Conservation (phyloP, 164 flowering plant species). For the Warburgia ugandensis region DNA sequence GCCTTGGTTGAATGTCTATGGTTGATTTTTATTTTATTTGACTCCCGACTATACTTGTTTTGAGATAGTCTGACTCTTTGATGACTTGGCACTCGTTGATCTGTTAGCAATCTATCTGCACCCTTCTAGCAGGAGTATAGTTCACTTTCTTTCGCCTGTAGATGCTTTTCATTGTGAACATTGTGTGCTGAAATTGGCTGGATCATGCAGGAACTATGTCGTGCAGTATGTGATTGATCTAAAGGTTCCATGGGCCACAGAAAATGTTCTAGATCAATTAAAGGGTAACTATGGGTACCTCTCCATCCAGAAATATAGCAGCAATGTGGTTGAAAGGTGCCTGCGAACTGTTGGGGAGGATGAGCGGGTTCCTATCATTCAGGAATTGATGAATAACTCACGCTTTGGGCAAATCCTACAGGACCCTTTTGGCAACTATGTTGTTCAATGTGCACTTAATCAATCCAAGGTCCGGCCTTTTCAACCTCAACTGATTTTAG, state of each 20-base stretch:
- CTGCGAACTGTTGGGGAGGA: conserved; percentile 40
- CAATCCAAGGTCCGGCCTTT: conserved; percentile 36
- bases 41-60: neutral
- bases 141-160: no score
- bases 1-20: neutral
- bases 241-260: conserved; percentile 38
- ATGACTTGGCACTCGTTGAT: neutral
- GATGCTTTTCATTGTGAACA: no score
- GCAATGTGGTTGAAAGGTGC: conserved; percentile 78
- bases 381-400: conserved; percentile 38
- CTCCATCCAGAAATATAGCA: conserved; percentile 62
- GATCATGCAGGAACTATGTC: conserved; percentile 75
- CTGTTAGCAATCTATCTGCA: neutral
- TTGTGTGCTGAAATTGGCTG: no score
- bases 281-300: conserved; percentile 48
- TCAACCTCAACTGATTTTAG: no score
- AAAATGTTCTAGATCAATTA: conserved; percentile 35
- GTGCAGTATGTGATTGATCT: conserved; percentile 59
- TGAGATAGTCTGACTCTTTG: neutral
- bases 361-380: conserved; percentile 26
- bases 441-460: conserved; percentile 52
- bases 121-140: no score
- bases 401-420: conserved; percentile 47
- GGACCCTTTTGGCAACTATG: conserved; percentile 70
- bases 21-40: no score